Conservation (phyloP, 163 green algal genomes). For the Chloroidium sp. region DNA sequence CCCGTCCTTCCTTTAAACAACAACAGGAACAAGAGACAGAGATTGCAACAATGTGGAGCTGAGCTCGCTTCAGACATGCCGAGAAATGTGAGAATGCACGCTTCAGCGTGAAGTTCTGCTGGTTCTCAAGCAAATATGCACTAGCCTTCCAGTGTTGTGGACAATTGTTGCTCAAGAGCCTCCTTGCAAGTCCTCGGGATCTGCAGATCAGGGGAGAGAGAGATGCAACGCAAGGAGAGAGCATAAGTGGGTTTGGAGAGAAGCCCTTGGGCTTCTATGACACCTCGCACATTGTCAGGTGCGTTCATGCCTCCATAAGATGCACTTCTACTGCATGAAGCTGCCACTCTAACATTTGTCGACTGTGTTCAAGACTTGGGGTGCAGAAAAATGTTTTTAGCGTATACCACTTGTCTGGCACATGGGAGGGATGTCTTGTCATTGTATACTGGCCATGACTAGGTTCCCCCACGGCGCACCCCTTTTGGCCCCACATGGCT, state of each 20-base stretch:
- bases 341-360: neutral
- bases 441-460: neutral
- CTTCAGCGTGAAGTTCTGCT: neutral
- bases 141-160: neutral
- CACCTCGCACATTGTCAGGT: constrained; percentile 81
- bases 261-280: constrained; percentile 73
- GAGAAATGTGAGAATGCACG: neutral
- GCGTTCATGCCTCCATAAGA: neutral
- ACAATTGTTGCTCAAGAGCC: neutral
- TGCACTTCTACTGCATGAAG: neutral
- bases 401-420: neutral
- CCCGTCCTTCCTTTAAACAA: no score
- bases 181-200: neutral
- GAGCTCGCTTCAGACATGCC: neutral
- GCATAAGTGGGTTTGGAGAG: constrained; percentile 66
- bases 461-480: neutral
- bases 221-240: constrained; percentile 61
- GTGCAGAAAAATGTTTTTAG: neutral
- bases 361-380: neutral
- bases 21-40: no score
- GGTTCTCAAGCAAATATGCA: neutral
- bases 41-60: no score
- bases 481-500: neutral
- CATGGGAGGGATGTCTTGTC: no score
- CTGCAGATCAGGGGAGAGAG: constrained; percentile 67